phyloP scores from a whole-genome alignment of 2,329 filamentous ascomycete genomes.

The Alternaria triticina region DNA sequence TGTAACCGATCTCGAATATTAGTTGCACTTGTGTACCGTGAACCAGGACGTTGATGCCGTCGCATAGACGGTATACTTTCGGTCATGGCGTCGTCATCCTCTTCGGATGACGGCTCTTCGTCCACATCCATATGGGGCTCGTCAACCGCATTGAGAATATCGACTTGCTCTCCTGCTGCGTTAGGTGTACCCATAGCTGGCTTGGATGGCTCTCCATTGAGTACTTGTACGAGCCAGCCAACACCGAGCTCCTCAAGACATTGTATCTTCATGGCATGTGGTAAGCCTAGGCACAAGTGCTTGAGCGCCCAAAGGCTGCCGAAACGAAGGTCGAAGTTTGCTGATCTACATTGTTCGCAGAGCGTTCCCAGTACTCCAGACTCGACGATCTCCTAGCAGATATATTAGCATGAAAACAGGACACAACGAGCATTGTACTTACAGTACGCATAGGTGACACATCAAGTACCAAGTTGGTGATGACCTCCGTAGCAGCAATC shows the following conservation, averaged over 20 bases:
- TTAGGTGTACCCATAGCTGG: constrained; percentile 62
- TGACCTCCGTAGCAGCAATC: constrained; percentile 81
- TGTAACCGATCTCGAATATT: constrained; percentile 51
- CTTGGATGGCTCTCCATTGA: constrained; percentile 64
- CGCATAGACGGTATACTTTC: constrained; percentile 52
- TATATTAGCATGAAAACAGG: constrained; percentile 13
- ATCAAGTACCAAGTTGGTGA: constrained; percentile 85
- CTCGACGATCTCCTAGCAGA: constrained; percentile 66
- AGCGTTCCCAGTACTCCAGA: constrained; percentile 77
- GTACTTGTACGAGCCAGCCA: constrained; percentile 80
- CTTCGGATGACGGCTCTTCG: constrained; percentile 42
- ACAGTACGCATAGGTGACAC: constrained; percentile 92
- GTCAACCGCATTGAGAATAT: constrained; percentile 62
- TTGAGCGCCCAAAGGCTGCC: constrained; percentile 95
- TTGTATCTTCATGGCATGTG: constrained; percentile 74
- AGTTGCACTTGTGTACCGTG: constrained; percentile 43
- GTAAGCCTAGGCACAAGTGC: constrained; percentile 78
- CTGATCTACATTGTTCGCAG: constrained; percentile 83
- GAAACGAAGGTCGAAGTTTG: constrained; percentile 77
- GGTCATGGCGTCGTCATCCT: constrained; percentile 56
- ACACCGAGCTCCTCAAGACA: constrained; percentile 79
- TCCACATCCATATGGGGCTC: constrained; percentile 52
- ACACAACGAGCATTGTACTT: constrained; percentile 45
- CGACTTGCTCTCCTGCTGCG: constrained; percentile 65
- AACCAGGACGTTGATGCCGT: constrained; percentile 45